Conservation (phyloP, 2,329 filamentous ascomycete genomes). For the Fusarium sp. region DNA sequence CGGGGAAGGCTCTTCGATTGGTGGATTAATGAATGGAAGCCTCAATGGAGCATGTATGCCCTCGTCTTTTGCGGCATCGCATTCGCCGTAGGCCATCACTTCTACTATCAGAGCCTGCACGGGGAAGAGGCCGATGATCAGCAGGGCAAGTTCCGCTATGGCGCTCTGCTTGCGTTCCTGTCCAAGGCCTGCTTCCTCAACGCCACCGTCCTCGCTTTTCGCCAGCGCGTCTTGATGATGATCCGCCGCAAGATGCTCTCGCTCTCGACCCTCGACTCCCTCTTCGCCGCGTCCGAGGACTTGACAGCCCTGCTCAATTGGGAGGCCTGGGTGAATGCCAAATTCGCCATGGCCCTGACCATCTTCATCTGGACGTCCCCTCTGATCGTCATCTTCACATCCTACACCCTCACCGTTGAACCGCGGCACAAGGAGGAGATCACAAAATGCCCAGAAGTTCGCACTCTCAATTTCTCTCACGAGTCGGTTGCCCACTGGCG, state of each 20-base stretch:
- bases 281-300: constrained; percentile 41
- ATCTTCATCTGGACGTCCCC: constrained; percentile 43
- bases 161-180: constrained; percentile 37
- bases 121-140: constrained; percentile 32
- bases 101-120: constrained; percentile 36
- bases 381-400: constrained; percentile 42
- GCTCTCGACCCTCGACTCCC: constrained; percentile 40
- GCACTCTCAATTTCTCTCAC: constrained; percentile 41
- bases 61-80: constrained; percentile 36
- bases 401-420: constrained; percentile 37
- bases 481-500: constrained; percentile 34
- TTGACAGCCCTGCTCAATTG: constrained; percentile 40
- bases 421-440: constrained; percentile 17
- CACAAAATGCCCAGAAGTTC: constrained; percentile 34
- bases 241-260: constrained; percentile 42
- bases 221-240: constrained; percentile 42
- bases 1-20: constrained; percentile 10
- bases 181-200: constrained; percentile 42
- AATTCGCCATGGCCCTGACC: constrained; percentile 40
- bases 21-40: constrained; percentile 36
- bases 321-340: constrained; percentile 38
- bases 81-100: constrained; percentile 40
- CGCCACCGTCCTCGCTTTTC: constrained; percentile 40
- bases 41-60: constrained; percentile 41
- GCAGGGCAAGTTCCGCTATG: constrained; percentile 37